phyloP scores from a whole-genome alignment of 2,329 filamentous ascomycete genomes.

The Alternaria ventricosa region DNA sequence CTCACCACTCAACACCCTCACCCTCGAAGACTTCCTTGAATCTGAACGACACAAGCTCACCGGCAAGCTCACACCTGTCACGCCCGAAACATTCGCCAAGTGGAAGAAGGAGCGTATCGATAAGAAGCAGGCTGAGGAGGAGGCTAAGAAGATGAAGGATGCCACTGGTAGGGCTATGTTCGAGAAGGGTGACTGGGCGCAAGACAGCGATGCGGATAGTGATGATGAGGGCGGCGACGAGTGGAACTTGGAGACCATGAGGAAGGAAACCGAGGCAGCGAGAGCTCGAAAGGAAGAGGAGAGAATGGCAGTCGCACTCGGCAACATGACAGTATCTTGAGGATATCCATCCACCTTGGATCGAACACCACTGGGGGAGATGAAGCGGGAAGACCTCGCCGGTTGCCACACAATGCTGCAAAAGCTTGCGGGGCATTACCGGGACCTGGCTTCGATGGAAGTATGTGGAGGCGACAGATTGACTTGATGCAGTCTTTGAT shows the following conservation, averaged over 20 bases:
- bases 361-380: background rate
- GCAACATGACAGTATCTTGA: constrained; percentile 30
- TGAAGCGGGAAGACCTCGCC: constrained; percentile 10
- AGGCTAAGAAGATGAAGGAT: constrained; percentile 90
- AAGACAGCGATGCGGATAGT: constrained; percentile 61
- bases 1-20: constrained; percentile 90
- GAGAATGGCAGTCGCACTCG: constrained; percentile 50
- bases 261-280: constrained; percentile 82
- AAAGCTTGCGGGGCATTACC: constrained; percentile 39
- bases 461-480: constrained; percentile 1
- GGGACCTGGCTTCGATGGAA: constrained; percentile 1
- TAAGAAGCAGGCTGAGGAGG: constrained; percentile 95
- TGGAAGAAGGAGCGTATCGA: constrained; percentile 95
- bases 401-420: constrained; percentile 40
- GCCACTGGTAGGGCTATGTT: constrained; percentile 94
- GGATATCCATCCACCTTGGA: background rate
- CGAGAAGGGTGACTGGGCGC: constrained; percentile 92
- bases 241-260: constrained; percentile 84
- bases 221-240: constrained; percentile 65
- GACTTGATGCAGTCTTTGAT: background rate
- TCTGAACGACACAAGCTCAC: constrained; percentile 95
- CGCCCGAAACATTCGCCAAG: constrained; percentile 87
- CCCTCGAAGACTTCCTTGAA: constrained; percentile 96
- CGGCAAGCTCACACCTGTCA: constrained; percentile 91
- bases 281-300: constrained; percentile 81